Percentiles rank a stretch among this genome's conserved stretches.
Conservation (phyloP, 2,329 filamentous ascomycete species). For the Emydomyces testavorans region DNA sequence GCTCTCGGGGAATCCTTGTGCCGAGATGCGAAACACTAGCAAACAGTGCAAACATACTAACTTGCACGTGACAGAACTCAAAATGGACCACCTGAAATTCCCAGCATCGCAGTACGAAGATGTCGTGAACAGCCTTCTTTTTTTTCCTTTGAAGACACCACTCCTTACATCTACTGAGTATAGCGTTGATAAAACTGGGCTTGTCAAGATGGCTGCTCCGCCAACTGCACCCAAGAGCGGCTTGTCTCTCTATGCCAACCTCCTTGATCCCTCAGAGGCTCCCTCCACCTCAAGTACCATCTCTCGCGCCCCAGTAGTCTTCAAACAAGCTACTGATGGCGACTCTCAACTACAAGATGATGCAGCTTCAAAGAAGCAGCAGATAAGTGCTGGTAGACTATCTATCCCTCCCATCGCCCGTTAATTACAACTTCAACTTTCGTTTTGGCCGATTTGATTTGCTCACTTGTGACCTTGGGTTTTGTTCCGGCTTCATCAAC, state of each 20-base stretch:
- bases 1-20: background rate
- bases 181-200: background rate
- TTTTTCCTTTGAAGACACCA: no score
- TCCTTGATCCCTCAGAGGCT: constrained; percentile 48
- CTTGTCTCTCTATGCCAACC: constrained; percentile 72
- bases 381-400: constrained; percentile 51
- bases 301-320: constrained; percentile 62
- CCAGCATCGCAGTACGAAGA: background rate
- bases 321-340: constrained; percentile 46
- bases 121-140: no score
- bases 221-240: constrained; percentile 22
- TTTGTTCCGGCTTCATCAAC: constrained; percentile 19
- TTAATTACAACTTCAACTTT: constrained; percentile 13
- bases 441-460: constrained; percentile 24
- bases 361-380: constrained; percentile 51
- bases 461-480: constrained; percentile 38
- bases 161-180: background rate
- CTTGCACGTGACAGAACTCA: background rate
- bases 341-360: constrained; percentile 40
- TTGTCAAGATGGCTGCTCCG: constrained; percentile 20
- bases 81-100: no score
- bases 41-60: constrained; percentile 6
- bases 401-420: constrained; percentile 23
- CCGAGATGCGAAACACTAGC: background rate
- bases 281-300: constrained; percentile 49